Conservation (phyloP, 2,329 filamentous ascomycete genomes). For the Aspergillus terreus region DNA sequence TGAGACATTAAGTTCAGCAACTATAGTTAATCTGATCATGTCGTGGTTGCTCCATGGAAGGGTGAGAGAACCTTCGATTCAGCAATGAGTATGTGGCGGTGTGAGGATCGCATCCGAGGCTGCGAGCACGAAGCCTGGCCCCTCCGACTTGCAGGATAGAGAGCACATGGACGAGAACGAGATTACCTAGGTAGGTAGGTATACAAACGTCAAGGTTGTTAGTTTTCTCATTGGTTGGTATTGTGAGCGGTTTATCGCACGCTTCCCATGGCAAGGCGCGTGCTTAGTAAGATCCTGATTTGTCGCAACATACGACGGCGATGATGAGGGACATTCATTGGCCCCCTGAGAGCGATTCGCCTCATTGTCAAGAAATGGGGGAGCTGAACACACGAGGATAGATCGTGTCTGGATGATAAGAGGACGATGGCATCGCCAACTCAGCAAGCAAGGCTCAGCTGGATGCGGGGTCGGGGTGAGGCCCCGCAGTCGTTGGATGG, state of each 20-base stretch:
- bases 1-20: conserved; percentile 10
- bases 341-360: neutral
- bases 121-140: neutral
- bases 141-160: no score
- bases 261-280: no score
- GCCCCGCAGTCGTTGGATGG: conserved; percentile 6
- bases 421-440: conserved; percentile 10
- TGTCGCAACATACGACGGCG: neutral
- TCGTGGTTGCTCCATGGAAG: conserved; percentile 11
- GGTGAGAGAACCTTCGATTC: conserved; percentile 14
- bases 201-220: no score
- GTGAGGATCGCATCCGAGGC: neutral
- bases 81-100: neutral
- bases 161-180: no score
- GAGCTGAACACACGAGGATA: conserved; percentile 12
- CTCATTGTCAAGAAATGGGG: conserved; percentile 5
- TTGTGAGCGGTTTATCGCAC: no score
- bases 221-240: no score
- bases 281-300: neutral
- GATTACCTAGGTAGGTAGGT: no score
- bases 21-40: conserved; percentile 12
- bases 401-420: conserved; percentile 5
- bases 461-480: conserved; percentile 13
- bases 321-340: neutral
- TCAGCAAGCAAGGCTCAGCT: conserved; percentile 12